Conservation (phyloP, 352 stramenopile genomes). For the Globisporangium takayamanum region DNA sequence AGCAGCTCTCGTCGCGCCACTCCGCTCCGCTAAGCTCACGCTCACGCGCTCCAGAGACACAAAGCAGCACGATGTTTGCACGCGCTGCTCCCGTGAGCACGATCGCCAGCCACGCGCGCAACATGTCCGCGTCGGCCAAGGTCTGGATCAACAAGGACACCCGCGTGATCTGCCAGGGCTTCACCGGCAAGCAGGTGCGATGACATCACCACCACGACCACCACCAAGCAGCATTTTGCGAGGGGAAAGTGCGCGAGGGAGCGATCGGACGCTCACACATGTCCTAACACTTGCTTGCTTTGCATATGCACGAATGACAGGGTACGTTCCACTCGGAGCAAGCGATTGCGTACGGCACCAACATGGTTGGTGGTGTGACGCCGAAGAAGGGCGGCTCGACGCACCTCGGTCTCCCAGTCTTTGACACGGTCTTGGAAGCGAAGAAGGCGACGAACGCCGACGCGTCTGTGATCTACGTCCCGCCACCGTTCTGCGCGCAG, state of each 20-base stretch:
- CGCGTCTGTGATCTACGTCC: constrained; percentile 99
- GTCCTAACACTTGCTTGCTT: no score
- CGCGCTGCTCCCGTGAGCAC: constrained; percentile 46
- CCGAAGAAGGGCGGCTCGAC: constrained; percentile 97
- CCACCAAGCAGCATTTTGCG: no score
- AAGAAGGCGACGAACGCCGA: constrained; percentile 89
- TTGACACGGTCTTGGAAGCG: constrained; percentile 93
- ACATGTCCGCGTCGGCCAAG: constrained; percentile 94
- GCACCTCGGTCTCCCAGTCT: constrained; percentile 98
- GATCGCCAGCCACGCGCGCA: constrained; percentile 37
- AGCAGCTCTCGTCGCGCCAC: background rate
- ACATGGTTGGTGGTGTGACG: constrained; percentile 98
- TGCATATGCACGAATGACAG: constrained; percentile 20
- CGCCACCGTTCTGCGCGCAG: constrained; percentile 95
- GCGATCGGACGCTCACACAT: no score
- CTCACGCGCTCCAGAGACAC: background rate
- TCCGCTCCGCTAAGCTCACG: background rate
- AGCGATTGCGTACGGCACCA: constrained; percentile 99
- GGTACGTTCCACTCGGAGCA: constrained; percentile 99
- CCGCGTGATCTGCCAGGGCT: constrained; percentile 99
- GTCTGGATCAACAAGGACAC: constrained; percentile 99
- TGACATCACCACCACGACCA: background rate
- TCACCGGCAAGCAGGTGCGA: constrained; percentile 98
- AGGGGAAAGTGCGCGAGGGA: no score
- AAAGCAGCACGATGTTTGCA: constrained; percentile 37